Conservation (phyloP, 1,284 basidiomycete species). For the Fomitiporia mediterranea region DNA sequence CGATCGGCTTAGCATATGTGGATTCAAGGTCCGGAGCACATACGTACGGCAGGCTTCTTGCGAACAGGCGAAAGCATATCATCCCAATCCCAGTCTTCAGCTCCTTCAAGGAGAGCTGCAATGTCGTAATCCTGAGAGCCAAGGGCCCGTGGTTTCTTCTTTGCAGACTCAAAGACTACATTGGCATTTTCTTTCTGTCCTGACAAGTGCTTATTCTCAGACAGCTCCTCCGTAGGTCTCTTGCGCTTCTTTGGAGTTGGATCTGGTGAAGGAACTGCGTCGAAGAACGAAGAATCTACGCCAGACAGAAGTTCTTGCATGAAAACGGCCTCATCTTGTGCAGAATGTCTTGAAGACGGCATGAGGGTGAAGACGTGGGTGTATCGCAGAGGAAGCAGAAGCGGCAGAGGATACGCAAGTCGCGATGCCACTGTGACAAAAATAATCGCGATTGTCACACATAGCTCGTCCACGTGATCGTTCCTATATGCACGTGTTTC, state of each 20-base stretch:
- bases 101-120: slow-evolving; percentile 44
- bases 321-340: slow-evolving; percentile 36
- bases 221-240: neutral
- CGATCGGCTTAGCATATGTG: neutral
- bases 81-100: slow-evolving; percentile 53
- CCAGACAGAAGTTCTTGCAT: slow-evolving; percentile 43
- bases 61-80: slow-evolving; percentile 31
- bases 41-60: slow-evolving; percentile 1
- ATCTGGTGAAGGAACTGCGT: slow-evolving; percentile 38
- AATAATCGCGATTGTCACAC: neutral
- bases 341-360: slow-evolving; percentile 1
- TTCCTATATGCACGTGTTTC: neutral
- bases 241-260: slow-evolving; percentile 26
- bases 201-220: neutral
- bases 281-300: slow-evolving; percentile 43
- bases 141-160: slow-evolving; percentile 21
- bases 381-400: neutral
- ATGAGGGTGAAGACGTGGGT: neutral
- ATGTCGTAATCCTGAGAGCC: slow-evolving; percentile 34
- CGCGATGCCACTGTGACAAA: neutral
- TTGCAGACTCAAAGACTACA: slow-evolving; percentile 12
- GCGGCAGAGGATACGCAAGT: neutral
- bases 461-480: neutral
- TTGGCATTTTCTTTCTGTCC: neutral
- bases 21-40: neutral